Evolutionary conservation across 441 rosid species (phyloP), one percentile per base, ranked within the genome.

Genomic region (Euphorbia schlechtendalii): DNA sequence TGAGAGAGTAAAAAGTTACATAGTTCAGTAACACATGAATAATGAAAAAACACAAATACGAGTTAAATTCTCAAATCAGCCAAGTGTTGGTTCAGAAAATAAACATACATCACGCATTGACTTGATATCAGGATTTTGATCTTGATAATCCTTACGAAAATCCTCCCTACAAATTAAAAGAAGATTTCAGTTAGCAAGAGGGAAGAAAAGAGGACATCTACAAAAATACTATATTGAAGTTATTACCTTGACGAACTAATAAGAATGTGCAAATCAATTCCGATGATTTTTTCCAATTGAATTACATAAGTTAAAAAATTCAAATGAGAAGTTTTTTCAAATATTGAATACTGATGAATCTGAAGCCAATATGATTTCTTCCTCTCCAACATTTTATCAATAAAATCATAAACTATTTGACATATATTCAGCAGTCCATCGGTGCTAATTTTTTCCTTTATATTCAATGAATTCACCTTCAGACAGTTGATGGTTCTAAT

Each of bases 21-120:
- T 20, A 30, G 34, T 65, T 69, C 49, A 65, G 53, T 68, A 53
- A 49, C n/a, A 59, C 13, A n/a, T 40, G 46, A 40, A 13, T 55
- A 56, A 45, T 22, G 41, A 34, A 65, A 68, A 60, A 60, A 56
- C 27, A 27, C 5, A 49, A 40, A n/a, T 8, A 6, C 2, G n/a
- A 63, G 45, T 65, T 51, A 59, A 43, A 54, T 20, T 48, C 8
- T 60, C 54, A 66, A 18, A 63, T 25, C 30, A 65, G 21, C 52
- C 18, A 34, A 40, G 9, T 32, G 40, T 15, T 38, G 56, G 5
- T 38, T 13, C 45, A 20, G 68, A 24, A 59, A 49, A 41, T 20
- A 21, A n/a, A 72, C 86, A 38, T 82, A 90, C 96, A 78, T 87
- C 96, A 8, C 96, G 91, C 99, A 90, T 88, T 59, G 90, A 82